A percentile compares a stretch with the other conserved stretches of the same genome.
Evolutionary conservation across 495 filamentous ascomycete species (phyloP).

Genomic region (Penicillium bovifimosum): DNA sequence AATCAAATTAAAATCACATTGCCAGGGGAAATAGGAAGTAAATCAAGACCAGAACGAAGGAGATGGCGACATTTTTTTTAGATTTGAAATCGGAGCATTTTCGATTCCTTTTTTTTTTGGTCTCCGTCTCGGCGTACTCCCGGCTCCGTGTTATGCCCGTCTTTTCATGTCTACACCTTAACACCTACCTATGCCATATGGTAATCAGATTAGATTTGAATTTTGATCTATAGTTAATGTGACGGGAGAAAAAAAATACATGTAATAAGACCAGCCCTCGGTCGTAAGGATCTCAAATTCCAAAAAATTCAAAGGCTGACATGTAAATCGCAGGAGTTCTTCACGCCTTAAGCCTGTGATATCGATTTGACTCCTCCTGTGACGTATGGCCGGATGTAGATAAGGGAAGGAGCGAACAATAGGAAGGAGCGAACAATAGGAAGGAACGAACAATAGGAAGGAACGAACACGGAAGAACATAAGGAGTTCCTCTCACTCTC

Average conservation of each 20-base stretch:
- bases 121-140: not conserved
- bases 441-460: too few relatives aligned
- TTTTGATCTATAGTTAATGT: too few relatives aligned
- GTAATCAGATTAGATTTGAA: not conserved
- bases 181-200: too few relatives aligned
- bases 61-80: slow-evolving; percentile 22
- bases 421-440: too few relatives aligned
- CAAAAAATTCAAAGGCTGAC: slow-evolving; percentile 2
- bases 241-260: not conserved
- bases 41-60: not conserved
- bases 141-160: not conserved
- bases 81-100: not conserved
- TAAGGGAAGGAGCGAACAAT: too few relatives aligned
- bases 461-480: too few relatives aligned
- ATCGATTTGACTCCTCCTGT: too few relatives aligned
- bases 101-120: not conserved
- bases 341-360: too few relatives aligned
- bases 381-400: too few relatives aligned
- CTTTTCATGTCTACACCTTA: not conserved
- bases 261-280: not conserved
- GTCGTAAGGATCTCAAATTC: not conserved
- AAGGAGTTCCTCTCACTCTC: too few relatives aligned
- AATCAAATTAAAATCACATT: slow-evolving; percentile 19
- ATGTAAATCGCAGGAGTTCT: too few relatives aligned
- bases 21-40: not conserved